A percentile compares a stretch with the other conserved stretches of the same genome.
Evolutionary conservation across 352 stramenopile genomes (phyloP).

Genomic region (Globisporangium splendens): DNA sequence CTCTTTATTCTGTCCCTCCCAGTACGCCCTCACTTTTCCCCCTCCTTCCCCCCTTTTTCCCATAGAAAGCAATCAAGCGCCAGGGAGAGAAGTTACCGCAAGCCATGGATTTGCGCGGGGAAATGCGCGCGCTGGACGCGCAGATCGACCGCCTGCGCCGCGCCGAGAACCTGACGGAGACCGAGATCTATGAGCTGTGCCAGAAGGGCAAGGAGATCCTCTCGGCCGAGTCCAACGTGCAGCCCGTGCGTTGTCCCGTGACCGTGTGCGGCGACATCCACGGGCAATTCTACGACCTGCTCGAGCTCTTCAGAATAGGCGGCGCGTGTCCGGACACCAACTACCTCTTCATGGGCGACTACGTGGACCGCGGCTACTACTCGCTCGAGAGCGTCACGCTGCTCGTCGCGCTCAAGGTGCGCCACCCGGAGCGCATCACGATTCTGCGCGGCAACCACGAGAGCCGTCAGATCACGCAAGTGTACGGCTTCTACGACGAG

Average conservation of each 20-base stretch:
- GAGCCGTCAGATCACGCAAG: conserved; percentile 27
- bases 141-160: conserved; percentile 81
- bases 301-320: conserved; percentile 89
- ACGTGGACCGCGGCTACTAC: conserved; percentile 88
- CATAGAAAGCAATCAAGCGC: not conserved
- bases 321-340: conserved; percentile 85
- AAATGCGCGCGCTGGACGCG: conserved; percentile 85
- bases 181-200: conserved; percentile 87
- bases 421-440: conserved; percentile 83
- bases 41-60: not conserved
- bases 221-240: conserved; percentile 79
- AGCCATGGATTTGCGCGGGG: conserved; percentile 64
- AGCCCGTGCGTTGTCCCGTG: conserved; percentile 81
- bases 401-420: conserved; percentile 82
- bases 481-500: conserved; percentile 71
- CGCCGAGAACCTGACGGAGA: conserved; percentile 87
- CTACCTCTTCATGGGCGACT: conserved; percentile 91
- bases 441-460: conserved; percentile 74
- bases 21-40: not conserved
- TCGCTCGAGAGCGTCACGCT: conserved; percentile 83
- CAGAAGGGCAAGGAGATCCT: conserved; percentile 90
- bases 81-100: not conserved
- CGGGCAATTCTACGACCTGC: conserved; percentile 87
- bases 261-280: conserved; percentile 89
- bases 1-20: conserved; percentile 5